Evolutionary conservation across 1,284 basidiomycete species (phyloP).

Genomic region (Trichosporon inkin): DNA sequence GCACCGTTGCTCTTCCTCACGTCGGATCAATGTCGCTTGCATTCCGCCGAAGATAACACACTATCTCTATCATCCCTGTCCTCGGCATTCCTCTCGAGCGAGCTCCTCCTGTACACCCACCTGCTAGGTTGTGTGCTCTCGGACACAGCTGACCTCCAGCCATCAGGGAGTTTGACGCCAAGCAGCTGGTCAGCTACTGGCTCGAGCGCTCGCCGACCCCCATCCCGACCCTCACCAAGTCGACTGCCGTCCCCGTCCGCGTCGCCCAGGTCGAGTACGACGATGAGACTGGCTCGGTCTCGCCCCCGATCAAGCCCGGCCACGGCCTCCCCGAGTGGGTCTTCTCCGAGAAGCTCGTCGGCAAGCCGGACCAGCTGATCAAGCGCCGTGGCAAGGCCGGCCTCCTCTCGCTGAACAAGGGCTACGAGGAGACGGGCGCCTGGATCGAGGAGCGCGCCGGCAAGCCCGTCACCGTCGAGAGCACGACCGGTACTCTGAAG

Average conservation of each 20-base stretch:
- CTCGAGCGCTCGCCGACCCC: slow-evolving; percentile 73
- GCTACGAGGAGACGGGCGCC: slow-evolving; percentile 74
- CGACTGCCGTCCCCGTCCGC: slow-evolving; percentile 47
- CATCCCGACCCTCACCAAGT: slow-evolving; percentile 47
- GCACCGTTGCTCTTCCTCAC: background rate
- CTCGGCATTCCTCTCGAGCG: no score
- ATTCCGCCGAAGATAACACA: slow-evolving; percentile 8
- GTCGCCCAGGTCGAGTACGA: slow-evolving; percentile 62
- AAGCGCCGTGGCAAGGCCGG: slow-evolving; percentile 99
- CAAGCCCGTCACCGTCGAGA: slow-evolving; percentile 89
- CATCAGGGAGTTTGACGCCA: slow-evolving; percentile 91
- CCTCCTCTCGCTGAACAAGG: slow-evolving; percentile 88
- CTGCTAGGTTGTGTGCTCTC: background rate
- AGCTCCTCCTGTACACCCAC: background rate
- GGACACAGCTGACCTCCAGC: slow-evolving; percentile 52
- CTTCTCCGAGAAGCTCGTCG: slow-evolving; percentile 78
- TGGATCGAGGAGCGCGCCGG: slow-evolving; percentile 91
- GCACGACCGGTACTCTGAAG: slow-evolving; percentile 87
- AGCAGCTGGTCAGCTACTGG: slow-evolving; percentile 90
- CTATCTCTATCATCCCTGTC: background rate
- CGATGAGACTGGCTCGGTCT: slow-evolving; percentile 71
- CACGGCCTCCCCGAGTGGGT: slow-evolving; percentile 77
- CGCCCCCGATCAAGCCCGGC: slow-evolving; percentile 59
- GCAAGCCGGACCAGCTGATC: slow-evolving; percentile 96
- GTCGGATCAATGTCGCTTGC: slow-evolving; percentile 16